phyloP scores from a whole-genome alignment of 495 filamentous ascomycete species.

The Xylaria nigripes region DNA sequence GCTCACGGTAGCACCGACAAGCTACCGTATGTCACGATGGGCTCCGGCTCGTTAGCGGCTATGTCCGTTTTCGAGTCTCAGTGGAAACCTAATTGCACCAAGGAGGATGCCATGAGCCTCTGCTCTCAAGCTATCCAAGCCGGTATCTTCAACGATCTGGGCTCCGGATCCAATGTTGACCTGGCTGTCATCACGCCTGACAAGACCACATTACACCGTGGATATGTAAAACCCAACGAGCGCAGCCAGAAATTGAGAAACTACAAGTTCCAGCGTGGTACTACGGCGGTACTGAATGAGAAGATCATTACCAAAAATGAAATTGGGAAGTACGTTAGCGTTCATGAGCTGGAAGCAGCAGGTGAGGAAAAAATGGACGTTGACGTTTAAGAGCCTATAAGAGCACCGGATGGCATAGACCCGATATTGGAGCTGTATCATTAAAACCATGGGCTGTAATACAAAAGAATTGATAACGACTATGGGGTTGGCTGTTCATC shows the following conservation, averaged over 20 bases:
- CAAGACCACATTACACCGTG: conserved; percentile 85
- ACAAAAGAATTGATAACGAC: conserved; percentile 5
- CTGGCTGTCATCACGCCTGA: conserved; percentile 89
- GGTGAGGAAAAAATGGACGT: conserved; percentile 93
- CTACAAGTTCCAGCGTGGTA: conserved; percentile 82
- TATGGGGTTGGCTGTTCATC: neutral
- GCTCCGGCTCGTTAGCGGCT: conserved; percentile 86
- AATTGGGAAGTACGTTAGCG: conserved; percentile 87
- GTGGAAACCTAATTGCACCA: conserved; percentile 75
- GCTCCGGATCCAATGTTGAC: conserved; percentile 95
- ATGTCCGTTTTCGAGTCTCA: conserved; percentile 98
- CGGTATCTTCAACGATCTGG: conserved; percentile 98
- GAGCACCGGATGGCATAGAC: conserved; percentile 1
- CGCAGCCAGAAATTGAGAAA: conserved; percentile 84
- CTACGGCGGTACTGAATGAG: conserved; percentile 89
- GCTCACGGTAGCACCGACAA: conserved; percentile 98
- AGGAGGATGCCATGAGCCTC: conserved; percentile 74
- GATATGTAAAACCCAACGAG: conserved; percentile 87
- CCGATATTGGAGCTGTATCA: conserved; percentile 5
- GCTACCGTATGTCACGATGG: conserved; percentile 99
- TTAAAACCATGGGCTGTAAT: conserved; percentile 4
- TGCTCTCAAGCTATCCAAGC: conserved; percentile 85
- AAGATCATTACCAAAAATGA: conserved; percentile 87
- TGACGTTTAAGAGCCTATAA: conserved; percentile 48
- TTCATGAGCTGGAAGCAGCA: conserved; percentile 67